phyloP scores from a whole-genome alignment of 768 basidiomycete genomes.

The Trametes elegans region DNA sequence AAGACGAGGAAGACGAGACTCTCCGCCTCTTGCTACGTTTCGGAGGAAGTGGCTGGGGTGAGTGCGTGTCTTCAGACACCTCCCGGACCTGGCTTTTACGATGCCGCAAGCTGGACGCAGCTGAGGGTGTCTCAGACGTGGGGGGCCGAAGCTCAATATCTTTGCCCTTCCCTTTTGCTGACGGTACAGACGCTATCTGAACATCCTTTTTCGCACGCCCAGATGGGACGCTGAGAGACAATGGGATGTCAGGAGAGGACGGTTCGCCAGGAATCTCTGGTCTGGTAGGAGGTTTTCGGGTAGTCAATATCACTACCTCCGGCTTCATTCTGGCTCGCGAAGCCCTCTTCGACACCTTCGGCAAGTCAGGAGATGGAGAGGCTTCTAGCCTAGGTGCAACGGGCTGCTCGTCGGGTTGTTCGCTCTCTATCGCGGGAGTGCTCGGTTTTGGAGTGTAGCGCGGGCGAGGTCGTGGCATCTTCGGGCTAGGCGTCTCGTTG shows the following conservation, averaged over 20 bases:
- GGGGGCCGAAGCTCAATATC: background rate
- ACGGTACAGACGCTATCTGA: background rate
- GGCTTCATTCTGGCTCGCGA: background rate
- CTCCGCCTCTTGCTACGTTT: constrained; percentile 11
- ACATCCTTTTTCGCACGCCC: background rate
- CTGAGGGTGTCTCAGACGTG: background rate
- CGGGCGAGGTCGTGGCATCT: constrained; percentile 12
- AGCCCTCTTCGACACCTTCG: background rate
- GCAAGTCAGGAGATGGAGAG: background rate
- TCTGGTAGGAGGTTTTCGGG: background rate
- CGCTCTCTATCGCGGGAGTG: background rate
- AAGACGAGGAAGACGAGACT: constrained; percentile 7
- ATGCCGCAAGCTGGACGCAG: background rate
- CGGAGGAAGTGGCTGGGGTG: background rate
- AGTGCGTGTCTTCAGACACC: background rate
- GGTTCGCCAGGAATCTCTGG: too few species aligned
- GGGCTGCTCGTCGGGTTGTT: background rate
- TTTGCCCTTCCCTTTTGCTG: background rate
- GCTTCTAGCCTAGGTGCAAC: background rate
- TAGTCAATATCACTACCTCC: constrained; percentile 14
- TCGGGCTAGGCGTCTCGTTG: constrained; percentile 10
- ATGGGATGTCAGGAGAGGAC: background rate
- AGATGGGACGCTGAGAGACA: background rate
- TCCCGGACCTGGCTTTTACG: background rate
- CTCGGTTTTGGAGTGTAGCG: constrained; percentile 2